Evolutionary conservation across 2,329 filamentous ascomycete genomes (phyloP).

Genomic region (Triangularia setosa): DNA sequence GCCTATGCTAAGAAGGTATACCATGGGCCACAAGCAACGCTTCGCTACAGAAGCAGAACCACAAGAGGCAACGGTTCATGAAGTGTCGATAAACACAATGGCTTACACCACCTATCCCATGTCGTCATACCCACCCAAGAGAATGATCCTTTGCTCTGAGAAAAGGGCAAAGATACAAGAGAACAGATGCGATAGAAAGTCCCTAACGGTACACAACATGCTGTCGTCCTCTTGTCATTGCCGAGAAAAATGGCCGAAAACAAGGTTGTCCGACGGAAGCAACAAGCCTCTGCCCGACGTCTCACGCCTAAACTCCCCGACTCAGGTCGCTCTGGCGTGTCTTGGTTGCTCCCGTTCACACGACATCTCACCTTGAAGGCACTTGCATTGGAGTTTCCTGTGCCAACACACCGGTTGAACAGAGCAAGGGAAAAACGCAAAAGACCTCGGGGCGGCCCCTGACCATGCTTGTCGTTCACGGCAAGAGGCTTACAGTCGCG

Average conservation of each 20-base stretch:
- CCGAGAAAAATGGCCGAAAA: constrained; percentile 9
- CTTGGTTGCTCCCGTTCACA: not conserved
- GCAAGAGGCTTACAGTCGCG: not conserved
- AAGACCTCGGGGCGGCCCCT: constrained; percentile 4
- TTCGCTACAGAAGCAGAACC: not conserved
- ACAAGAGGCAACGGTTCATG: not conserved
- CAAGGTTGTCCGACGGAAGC: constrained; percentile 6
- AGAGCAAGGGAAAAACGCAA: not conserved
- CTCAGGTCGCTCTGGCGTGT: not conserved
- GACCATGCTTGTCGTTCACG: not conserved
- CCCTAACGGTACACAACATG: not conserved
- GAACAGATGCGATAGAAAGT: not conserved
- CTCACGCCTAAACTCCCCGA: not conserved
- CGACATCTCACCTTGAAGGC: not conserved
- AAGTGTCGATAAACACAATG: not conserved
- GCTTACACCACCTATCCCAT: not conserved
- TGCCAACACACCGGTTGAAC: not conserved
- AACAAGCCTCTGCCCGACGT: not conserved
- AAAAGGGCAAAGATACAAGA: not conserved
- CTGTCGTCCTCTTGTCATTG: not conserved
- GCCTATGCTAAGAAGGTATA: not conserved
- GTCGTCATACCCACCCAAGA: not conserved
- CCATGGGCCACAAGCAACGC: not conserved
- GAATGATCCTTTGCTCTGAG: not conserved
- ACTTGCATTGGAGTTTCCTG: not conserved